Conservation (phyloP, 192 early-diverging fungal species). For the Dimargaris verticillata region DNA sequence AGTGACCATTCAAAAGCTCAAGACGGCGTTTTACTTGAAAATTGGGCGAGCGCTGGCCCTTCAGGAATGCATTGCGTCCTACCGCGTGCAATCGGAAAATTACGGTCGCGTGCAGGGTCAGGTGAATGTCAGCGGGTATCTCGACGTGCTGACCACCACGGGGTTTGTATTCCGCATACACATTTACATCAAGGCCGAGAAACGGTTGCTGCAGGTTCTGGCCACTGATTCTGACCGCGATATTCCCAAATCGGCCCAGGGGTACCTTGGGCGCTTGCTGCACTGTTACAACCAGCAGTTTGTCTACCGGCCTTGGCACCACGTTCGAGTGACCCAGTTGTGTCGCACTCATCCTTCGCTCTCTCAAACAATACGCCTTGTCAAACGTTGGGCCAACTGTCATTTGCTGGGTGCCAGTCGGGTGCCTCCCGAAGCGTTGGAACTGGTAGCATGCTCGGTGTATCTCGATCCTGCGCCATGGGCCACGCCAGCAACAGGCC, state of each 20-base stretch:
- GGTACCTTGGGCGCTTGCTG: constrained; percentile 30
- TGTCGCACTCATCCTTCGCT: constrained; percentile 56
- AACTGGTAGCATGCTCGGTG: constrained; percentile 52
- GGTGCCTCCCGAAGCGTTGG: constrained; percentile 59
- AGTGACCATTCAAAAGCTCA: constrained; percentile 73
- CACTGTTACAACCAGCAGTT: constrained; percentile 27
- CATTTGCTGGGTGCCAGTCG: constrained; percentile 52
- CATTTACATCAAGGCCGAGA: constrained; percentile 57
- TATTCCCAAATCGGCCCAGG: constrained; percentile 22
- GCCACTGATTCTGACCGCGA: constrained; percentile 29
- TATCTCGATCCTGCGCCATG: constrained; percentile 50
- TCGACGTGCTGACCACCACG: constrained; percentile 51
- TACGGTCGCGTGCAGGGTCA: constrained; percentile 28
- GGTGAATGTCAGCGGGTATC: constrained; percentile 16
- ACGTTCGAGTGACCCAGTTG: constrained; percentile 49
- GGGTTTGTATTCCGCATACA: constrained; percentile 73
- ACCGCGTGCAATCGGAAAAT: constrained; percentile 26
- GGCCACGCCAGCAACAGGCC: constrained; percentile 40
- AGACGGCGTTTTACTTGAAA: constrained; percentile 68
- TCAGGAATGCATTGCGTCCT: constrained; percentile 15
- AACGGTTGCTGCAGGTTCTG: constrained; percentile 32
- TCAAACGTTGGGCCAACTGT: constrained; percentile 77
- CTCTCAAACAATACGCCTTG: constrained; percentile 63
- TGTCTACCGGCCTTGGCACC: constrained; percentile 32
- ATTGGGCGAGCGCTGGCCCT: constrained; percentile 40